Percentiles rank a stretch among this genome's conserved stretches.
Evolutionary conservation across 2,329 filamentous ascomycete species (phyloP).

Genomic region (Cercospora sp.): DNA sequence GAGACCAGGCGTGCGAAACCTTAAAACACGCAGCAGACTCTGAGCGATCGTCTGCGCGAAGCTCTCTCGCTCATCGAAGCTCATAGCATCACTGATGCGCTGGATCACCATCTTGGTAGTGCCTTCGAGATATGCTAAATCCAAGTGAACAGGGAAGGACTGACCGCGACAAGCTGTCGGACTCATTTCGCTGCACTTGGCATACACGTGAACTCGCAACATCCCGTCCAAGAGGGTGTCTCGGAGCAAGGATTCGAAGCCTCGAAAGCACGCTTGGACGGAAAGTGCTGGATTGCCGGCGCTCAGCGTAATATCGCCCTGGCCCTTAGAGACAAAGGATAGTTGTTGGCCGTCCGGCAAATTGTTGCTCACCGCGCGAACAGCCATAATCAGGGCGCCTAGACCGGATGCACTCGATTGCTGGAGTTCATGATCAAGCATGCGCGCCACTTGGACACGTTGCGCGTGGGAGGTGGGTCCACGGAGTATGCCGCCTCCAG

Average conservation of each 20-base stretch:
- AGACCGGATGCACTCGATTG: neutral
- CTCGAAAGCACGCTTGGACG: neutral
- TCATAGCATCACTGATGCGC: neutral
- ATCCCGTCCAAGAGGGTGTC: neutral
- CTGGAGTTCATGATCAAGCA: neutral
- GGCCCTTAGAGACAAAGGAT: too few species aligned
- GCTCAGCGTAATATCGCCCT: too few species aligned
- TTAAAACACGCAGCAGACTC: constrained; percentile 34
- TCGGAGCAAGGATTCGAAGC: neutral
- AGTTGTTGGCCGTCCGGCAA: neutral
- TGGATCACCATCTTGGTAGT: neutral
- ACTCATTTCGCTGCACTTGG: neutral
- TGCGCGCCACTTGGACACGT: neutral
- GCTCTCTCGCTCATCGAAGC: neutral
- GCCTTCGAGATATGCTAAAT: neutral
- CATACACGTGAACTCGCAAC: neutral
- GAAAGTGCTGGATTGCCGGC: neutral
- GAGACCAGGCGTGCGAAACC: constrained; percentile 14
- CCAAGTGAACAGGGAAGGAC: neutral
- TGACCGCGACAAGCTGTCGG: neutral
- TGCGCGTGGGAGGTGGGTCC: neutral
- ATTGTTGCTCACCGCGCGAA: neutral
- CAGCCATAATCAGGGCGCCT: neutral
- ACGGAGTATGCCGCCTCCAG: neutral
- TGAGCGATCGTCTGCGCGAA: constrained; percentile 14